Evolutionary conservation across 2,329 filamentous ascomycete genomes (phyloP), one percentile per base, ranked within the genome.

Genomic region (Phaeomoniella chlamydospora): DNA sequence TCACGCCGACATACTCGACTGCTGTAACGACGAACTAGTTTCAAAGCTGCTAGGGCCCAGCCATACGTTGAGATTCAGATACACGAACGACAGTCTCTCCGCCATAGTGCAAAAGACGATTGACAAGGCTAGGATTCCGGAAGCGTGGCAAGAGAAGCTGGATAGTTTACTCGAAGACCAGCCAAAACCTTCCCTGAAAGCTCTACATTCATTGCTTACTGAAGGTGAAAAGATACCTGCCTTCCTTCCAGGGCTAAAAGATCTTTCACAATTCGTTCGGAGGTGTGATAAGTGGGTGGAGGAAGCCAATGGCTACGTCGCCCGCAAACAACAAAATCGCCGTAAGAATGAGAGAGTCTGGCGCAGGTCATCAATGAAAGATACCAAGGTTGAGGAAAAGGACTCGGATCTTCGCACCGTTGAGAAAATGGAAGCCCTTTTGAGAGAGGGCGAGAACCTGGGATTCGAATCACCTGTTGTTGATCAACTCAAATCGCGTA

Each of bases 281-380:
- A 80, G 84, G 50, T 96, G 90, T 65, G 92, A 94, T 57, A 86
- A 93, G 54, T 94, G 92, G 82, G 85, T 94, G 43, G 90, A 96
- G 50, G 88, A 96, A 61, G 90, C 90, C 45, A 90, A 84, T 50
- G 87, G 82, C 53, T 98, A 92, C 64, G 94, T 87, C 51, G 87
- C 90, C 40, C 82, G 90, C 48, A 98, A 98, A 64, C 88, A 94
- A 62, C 88, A 94, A 59, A 93, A 92, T 52, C 81, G 90, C 43
- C 84, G 88, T 42, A 96, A 96, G 61, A 93, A 81, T 56, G 88
- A 94, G 50, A 90, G 85, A 52, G 74, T 73, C 31, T 90, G 81
- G 75, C 81, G 85, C 44, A 79, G 74, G 49, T 73, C 72, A 47
- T 59, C 60, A 35, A 69, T 77, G 35, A 88, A 81, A 56, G 79